Evolutionary conservation across 371 early-diverging fungal genomes (phyloP).

Genomic region (Basidiobolus meristosporus): DNA sequence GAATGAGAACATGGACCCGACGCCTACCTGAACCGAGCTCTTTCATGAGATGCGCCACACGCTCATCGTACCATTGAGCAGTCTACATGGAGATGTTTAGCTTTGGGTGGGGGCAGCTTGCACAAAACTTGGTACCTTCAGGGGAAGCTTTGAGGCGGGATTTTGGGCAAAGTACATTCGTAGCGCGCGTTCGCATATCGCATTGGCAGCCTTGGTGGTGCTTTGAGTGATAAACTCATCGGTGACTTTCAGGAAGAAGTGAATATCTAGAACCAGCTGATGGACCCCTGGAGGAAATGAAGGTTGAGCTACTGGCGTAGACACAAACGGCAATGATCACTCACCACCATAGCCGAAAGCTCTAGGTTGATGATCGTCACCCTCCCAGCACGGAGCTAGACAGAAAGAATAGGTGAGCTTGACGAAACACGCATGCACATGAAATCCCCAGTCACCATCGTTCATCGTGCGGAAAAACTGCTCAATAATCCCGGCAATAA

Average conservation of each 20-base stretch:
- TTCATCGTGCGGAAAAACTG: neutral
- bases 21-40: no score
- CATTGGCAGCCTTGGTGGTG: constrained; percentile 28
- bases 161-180: constrained; percentile 17
- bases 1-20: no score
- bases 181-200: constrained; percentile 37
- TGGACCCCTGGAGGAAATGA: no score
- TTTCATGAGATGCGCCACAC: no score
- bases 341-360: constrained; percentile 29
- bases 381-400: constrained; percentile 2
- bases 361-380: constrained; percentile 7
- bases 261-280: constrained; percentile 41
- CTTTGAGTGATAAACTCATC: constrained; percentile 21
- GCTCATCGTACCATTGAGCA: no score
- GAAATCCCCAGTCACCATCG: neutral
- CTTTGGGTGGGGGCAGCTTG: no score
- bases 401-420: neutral
- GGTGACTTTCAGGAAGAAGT: constrained; percentile 31
- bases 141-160: neutral
- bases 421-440: neutral
- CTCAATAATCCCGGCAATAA: neutral
- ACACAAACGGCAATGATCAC: no score
- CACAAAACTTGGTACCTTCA: no score
- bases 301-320: no score
- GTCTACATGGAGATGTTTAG: no score